Conservation (phyloP, 305 asterid genomes). For the Fraxinus floribunda region DNA sequence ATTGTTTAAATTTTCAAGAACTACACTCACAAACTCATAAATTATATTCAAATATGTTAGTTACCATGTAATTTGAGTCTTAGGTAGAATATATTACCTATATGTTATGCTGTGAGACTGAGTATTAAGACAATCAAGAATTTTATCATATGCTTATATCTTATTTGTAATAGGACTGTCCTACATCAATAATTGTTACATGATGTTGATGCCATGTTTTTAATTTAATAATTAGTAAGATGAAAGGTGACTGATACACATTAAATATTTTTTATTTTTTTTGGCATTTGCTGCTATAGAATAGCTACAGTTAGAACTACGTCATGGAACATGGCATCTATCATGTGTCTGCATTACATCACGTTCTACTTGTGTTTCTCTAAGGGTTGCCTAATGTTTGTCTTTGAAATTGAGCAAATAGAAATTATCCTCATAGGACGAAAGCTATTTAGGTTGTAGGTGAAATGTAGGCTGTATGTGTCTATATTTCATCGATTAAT, state of each 20-base stretch:
- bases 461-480: background rate
- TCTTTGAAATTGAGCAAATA: background rate
- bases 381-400: background rate
- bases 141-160: too few relatives aligned
- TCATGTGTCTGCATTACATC: background rate
- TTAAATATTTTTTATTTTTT: background rate
- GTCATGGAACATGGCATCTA: background rate
- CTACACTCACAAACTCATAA: background rate
- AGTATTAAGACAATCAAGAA: too few relatives aligned
- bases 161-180: too few relatives aligned
- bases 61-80: background rate
- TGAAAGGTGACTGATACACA: background rate
- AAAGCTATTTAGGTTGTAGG: background rate
- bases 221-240: background rate
- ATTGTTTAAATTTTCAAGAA: background rate
- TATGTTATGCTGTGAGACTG: background rate
- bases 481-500: background rate
- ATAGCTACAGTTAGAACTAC: background rate
- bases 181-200: background rate
- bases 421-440: background rate
- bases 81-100: background rate
- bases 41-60: background rate
- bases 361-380: background rate
- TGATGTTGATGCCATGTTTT: background rate
- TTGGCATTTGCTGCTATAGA: background rate